These are phyloP conservation scores for Mycena sp. DNA, from an alignment of 1,284 basidiomycete genomes.

Conservation along the genomic window DNA sequence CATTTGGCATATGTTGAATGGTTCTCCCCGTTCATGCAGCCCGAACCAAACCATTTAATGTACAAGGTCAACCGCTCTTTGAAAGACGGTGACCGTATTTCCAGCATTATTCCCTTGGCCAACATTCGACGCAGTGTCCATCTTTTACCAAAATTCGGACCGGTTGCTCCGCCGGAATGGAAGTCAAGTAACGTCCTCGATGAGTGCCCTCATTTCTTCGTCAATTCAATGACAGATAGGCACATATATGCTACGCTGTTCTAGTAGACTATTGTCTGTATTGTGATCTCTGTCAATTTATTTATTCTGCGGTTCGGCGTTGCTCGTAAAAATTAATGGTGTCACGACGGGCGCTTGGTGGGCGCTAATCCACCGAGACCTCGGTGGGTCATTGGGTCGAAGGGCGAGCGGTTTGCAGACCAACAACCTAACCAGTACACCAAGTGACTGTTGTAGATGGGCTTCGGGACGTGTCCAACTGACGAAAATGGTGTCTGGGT, in stretches of 20 bases:
- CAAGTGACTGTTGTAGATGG: no score
- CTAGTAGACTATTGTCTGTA: not conserved
- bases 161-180: not conserved
- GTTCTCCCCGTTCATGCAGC: constrained; percentile 1
- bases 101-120: not conserved
- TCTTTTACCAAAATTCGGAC: constrained; percentile 8
- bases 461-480: no score
- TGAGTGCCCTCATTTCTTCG: not conserved
- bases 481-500: no score
- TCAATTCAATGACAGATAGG: not conserved
- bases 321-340: no score
- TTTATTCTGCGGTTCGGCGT: no score
- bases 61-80: constrained; percentile 9
- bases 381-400: no score
- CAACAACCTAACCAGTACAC: no score
- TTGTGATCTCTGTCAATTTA: no score
- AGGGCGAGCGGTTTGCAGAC: no score
- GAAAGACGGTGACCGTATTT: not conserved
- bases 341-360: no score
- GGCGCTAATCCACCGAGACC: no score
- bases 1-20: constrained; percentile 7
- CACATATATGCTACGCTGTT: not conserved
- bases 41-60: constrained; percentile 9
- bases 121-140: constrained; percentile 3
- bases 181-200: not conserved